Base-by-base conservation (phyloP, 2,329 filamentous ascomycete genomes). In the Clonostachys byssicola region DNA sequence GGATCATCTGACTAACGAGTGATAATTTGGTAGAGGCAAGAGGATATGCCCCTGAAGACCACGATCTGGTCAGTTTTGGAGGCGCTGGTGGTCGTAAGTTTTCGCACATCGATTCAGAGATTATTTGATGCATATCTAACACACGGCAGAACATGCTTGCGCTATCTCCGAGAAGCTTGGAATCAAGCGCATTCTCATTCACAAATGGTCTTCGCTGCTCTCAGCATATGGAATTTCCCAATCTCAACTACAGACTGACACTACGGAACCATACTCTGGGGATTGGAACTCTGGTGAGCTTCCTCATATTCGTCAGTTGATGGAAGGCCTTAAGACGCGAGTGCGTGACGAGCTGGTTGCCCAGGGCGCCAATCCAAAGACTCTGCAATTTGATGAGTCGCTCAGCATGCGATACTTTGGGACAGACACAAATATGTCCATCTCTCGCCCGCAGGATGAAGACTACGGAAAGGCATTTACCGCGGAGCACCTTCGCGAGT, bases 61-160 rank as follows among this genome's bases (percentile, higher is more conserved):
- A 66, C 38, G 53, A 62, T 20, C 58, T 67, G 7, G 63, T 62
- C 16, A 57, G 56, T 17, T 67, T 91, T 60, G 87, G 87, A 20
- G 87, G 88, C 51, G 88, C 88, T 6, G 87, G 88, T 48, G 86
- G 86, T 1, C 86, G 41, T 43, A 23, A 43, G 41, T 43, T 6
- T 10, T 23, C 2, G 9, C 9, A 10, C 23, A 30, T 30, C 23
- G 8, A 9, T 30, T 30, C 23, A 30, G 23, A 30, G 23, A 10
- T 10, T 10, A 10, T 10, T 30, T 30, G 2, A 30, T 30, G 8
- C 10, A 30, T 30, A 10, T 30, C 23, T 30, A 30, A 30, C 23
- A 30, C 23, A 10, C 23, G 23, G 7, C 13, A 43, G 41, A 89
- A 45, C 71, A 74, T 47, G 70, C 71, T 0, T 68, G 64, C 18